phyloP scores from a whole-genome alignment of 805 yeast genomes.

The Teunomyces lycoperdinae region DNA sequence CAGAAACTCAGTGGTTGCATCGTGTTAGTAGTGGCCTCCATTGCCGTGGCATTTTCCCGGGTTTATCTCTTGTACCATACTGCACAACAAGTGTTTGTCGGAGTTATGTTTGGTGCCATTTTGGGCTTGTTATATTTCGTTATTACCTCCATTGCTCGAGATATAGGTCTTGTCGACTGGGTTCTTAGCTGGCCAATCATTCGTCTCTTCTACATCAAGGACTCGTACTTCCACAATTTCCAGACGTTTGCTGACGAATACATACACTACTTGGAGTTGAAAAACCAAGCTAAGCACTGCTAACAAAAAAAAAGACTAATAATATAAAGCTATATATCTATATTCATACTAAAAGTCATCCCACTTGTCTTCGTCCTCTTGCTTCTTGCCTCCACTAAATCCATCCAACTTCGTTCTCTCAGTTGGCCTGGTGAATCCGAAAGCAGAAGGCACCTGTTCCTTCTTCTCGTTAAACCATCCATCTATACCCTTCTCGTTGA shows the following conservation, averaged over 20 bases:
- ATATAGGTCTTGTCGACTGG: constrained; percentile 66
- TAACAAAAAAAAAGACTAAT: background rate
- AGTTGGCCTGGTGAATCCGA: constrained; percentile 60
- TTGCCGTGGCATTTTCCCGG: constrained; percentile 63
- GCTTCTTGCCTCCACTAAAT: constrained; percentile 39
- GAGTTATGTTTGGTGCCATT: constrained; percentile 58
- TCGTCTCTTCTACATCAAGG: constrained; percentile 53
- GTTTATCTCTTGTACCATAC: constrained; percentile 80
- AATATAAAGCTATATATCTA: background rate
- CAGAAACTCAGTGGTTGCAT: constrained; percentile 29
- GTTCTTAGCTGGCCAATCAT: constrained; percentile 57
- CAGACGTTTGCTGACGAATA: constrained; percentile 48
- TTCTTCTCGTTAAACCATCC: constrained; percentile 46
- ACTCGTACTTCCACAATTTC: constrained; percentile 52
- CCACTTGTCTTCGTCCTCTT: constrained; percentile 61
- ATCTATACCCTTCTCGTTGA: constrained; percentile 38
- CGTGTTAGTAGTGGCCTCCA: constrained; percentile 23
- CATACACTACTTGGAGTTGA: constrained; percentile 11
- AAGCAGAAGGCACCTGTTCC: constrained; percentile 55
- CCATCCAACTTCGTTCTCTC: constrained; percentile 58
- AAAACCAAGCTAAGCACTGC: background rate
- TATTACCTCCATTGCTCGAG: constrained; percentile 53
- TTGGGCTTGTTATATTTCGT: constrained; percentile 60
- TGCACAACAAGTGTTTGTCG: constrained; percentile 68
- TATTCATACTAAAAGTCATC: constrained; percentile 49